Evolutionary conservation across 805 yeast species (phyloP), one percentile per base, ranked within the genome.

Genomic region (Candida morakotiae): DNA sequence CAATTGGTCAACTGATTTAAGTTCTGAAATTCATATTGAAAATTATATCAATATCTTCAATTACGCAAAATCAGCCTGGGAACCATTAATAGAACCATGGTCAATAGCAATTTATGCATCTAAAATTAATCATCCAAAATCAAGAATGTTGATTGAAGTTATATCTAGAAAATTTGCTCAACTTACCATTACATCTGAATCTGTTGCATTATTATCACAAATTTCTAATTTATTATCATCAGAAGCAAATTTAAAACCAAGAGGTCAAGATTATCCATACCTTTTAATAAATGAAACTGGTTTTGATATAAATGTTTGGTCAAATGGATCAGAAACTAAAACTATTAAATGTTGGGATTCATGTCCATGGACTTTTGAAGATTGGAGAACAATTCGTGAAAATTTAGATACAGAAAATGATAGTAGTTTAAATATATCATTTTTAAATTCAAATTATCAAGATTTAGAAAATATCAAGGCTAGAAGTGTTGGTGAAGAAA

Each of bases 31-130:
- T 0, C 73, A 75, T 18, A 58, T 88, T 24, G 84, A 78, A 42
- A 71, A 87, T 0, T 75, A 66, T 42, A 73, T 84, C 8, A 88
- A 87, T 56, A 77, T 87, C 15, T 89, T 84, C 67, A 88, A 88
- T 56, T 89, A 89, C 56, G 77, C 96, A 0, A 78, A 84, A 43
- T 88, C 96, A 3, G 75, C 87, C 0, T 89, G 98, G 98, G 98
- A 93, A 51, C 97, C 98, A 0, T 64, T 93, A 31, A 57, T 93
- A 34, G 98, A 93, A 52, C 82, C 91, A 0, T 84, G 95, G 85
- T 81, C 87, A 5, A 67, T 91, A 35, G 79, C 87, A 0, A 60
- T 86, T 9, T 87, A 84, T 54, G 77, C 83, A 2, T 68, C 85
- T 1, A 75, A 73, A 37, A 60, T 61, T 0, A 41, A 53, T 0